Evolutionary conservation across 805 yeast species (phyloP), one percentile per base, ranked within the genome.

Genomic region (Sungouiella thailandica): DNA sequence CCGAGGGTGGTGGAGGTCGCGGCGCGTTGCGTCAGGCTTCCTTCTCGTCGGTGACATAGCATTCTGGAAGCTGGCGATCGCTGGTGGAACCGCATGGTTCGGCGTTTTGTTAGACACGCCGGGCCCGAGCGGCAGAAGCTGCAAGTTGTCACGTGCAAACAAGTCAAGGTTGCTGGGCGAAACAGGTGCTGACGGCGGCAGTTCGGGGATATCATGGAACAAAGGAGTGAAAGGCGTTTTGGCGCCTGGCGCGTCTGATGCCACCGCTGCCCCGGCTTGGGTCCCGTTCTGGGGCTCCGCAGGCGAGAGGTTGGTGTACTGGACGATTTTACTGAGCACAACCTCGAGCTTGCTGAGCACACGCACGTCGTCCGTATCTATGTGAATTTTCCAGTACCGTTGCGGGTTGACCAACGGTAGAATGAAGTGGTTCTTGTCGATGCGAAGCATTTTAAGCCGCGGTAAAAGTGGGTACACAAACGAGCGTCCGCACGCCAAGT

Each of bases 381-480:
- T 46, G 23, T 60, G 57, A 7, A 75, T 63, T 38, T 68, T 69
- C 95, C 94, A 85, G 55, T 76, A 83, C 46, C 90, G 61, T 41
- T 78, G 81, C 0, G 94, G 94, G 46, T 83, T 83, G 17, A 75
- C 76, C 37, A 85, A 66, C 1, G 87, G 80, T 12, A 84, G 52
- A 2, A 81, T 65, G 44, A 80, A 80, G 44, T 70, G 72, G 31
- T 63, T 64, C 29, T 38, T 41, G 15, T 62, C 58, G 8, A 71
- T 65, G 45, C 83, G 61, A 39, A 82, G 54, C 2, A 85, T 65
- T 45, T 76, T 73, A 34, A 80, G 54, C 40, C 70, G 74, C 3
- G 87, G 85, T 33, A 85, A 58, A 10, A 85, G 71, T 4, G 95
- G 94, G 50, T 83, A 83, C 2, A 83, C 73, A 24, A 85, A 74